Evolutionary conservation across 2,329 filamentous ascomycete species (phyloP), one percentile per base, ranked within the genome.

Genomic region (Nectriaceae sp.): DNA sequence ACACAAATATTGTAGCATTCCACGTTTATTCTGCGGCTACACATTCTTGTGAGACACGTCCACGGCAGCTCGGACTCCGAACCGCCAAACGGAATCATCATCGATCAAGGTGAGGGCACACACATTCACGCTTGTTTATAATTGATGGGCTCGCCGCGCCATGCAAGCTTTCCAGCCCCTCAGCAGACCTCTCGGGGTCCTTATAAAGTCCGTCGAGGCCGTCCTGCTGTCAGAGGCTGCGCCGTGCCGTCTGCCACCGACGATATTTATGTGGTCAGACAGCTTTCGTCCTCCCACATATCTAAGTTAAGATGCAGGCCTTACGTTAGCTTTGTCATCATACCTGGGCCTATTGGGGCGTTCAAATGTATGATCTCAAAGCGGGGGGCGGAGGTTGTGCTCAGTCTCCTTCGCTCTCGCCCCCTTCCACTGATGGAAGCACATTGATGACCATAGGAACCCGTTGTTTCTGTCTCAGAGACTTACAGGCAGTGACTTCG

Each of bases 341-440:
- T n/a, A n/a, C n/a, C n/a, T n/a, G n/a, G n/a, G n/a, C n/a, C n/a
- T n/a, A n/a, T n/a, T n/a, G n/a, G n/a, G n/a, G n/a, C n/a, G n/a
- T n/a, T n/a, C n/a, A n/a, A n/a, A n/a, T n/a, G n/a, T n/a, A n/a
- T 4, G 20, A 13, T 18, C 24, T 29, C 26, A 15, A 8, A 31
- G 8, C 26, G 15, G 22, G 15, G 24, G 20, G 13, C 21, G 36
- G 40, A 49, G 39, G 50, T 38, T 19, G 46, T 31, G 47, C 5
- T n/a, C 38, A 5, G 29, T 29, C 21, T 26, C 24, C 35, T 39
- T 22, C 16, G 11, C 21, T 29, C 19, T 29, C 49, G 13, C 46
- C 52, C 53, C 53, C 50, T 53, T 50, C 40, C 36, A 42, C 42
- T 40, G 40, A 44, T 50, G 47, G 47, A 53, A 43, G 37, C 37